Evolutionary conservation across 306 rosid genomes (phyloP), one percentile per base, ranked within the genome.

Genomic region (Lathyrus aphaca): DNA sequence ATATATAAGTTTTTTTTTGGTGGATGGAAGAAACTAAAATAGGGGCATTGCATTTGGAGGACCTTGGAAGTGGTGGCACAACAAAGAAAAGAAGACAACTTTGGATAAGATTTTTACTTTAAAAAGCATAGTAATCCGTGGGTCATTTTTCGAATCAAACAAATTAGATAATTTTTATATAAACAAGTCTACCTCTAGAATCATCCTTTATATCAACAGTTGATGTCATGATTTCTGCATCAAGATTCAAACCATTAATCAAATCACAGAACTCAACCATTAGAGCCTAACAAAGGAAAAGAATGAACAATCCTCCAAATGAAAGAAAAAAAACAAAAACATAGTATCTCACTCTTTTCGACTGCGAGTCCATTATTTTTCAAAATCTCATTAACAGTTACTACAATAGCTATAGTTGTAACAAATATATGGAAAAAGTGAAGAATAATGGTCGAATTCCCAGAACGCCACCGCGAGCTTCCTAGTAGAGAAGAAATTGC

Each of bases 121-220:
- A n/a, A n/a, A n/a, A n/a, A n/a, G n/a, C n/a, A n/a, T n/a, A n/a
- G n/a, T n/a, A n/a, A n/a, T n/a, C n/a, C n/a, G n/a, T n/a, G n/a
- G n/a, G n/a, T n/a, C n/a, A n/a, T n/a, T n/a, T n/a, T n/a, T n/a
- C n/a, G n/a, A n/a, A n/a, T n/a, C n/a, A n/a, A n/a, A n/a, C n/a
- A n/a, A n/a, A n/a, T n/a, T n/a, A n/a, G n/a, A n/a, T n/a, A n/a
- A n/a, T n/a, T n/a, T n/a, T n/a, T n/a, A n/a, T n/a, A n/a, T n/a
- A n/a, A n/a, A 89, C 82, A 21, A 89, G 93, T 69, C 93, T 71
- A 42, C 93, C 92, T 73, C 87, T 81, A 59, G 87, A 75, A 68
- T 87, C 96, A 72, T 89, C 96, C 85, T 82, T 85, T 79, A 89
- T 87, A 65, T 87, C 91, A 66, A 89, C 90, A 21, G 93, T 83